Evolutionary conservation across 1,284 basidiomycete genomes (phyloP), one percentile per base, ranked within the genome.

Genomic region (Apiotrichum laibachii): DNA sequence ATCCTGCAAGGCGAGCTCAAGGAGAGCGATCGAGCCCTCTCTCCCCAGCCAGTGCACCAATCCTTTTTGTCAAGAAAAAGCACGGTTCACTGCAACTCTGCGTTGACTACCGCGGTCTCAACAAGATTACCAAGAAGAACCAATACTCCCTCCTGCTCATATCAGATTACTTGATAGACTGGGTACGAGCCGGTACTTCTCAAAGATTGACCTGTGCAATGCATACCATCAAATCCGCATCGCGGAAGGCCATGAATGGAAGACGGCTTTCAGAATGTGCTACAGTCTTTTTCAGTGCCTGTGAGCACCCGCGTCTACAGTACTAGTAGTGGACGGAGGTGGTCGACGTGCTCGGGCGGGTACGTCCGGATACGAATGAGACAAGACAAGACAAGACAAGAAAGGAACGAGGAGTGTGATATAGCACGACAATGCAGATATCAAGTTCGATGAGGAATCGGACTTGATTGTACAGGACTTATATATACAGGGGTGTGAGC

Each of bases 31-130:
- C 33, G 42, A 57, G 10, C 61, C 57, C 5, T 78, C 72, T 0
- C 58, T 76, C 73, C 0, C 65, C 73, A 0, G 64, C 67, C 35
- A n/a, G n/a, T n/a, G n/a, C 81, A 0, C 80, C 80, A 0, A 67
- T 83, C 43, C 72, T 84, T 1, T 84, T 84, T 58, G 75, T 81
- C 39, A 73, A 75, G 50, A 83, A 83, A 66, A 83, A 83, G 65
- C 77, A 80, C 61, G 78, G 81, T 2, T 56, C 61, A 0, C 65
- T 80, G 0, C 66, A 77, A 0, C 71, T 81, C 0, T 80, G 80
- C 56, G 72, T 81, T 0, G 80, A 84, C 60, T 84, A 80, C 65
- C 65, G 77, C 0, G 69, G 71, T 7, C 72, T 84, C 22, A 84
- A 84, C 61, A 46, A 55, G 0, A 61, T 74, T n/a, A 82, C 77